Evolutionary conservation across 2,329 filamentous ascomycete species (phyloP), one percentile per base, ranked within the genome.

Genomic region (Tolypocladium guangdongense): DNA sequence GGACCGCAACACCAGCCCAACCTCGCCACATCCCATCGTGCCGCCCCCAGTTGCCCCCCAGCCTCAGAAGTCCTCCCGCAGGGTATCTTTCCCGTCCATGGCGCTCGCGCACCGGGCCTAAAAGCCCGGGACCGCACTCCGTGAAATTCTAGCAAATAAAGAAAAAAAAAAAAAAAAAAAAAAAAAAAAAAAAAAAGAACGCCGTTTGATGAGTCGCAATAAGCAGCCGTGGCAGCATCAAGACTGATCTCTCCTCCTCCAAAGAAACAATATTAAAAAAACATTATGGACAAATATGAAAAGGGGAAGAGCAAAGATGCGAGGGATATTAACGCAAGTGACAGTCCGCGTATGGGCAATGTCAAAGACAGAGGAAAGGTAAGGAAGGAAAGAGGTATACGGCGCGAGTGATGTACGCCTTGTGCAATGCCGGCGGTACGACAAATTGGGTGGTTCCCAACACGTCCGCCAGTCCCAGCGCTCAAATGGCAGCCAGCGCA

Each of bases 151-250:
- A 39, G 36, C 14, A 30, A 20, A 20, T n/a, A n/a, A n/a, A n/a
- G n/a, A n/a, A n/a, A n/a, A n/a, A n/a, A n/a, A n/a, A n/a, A n/a
- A n/a, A n/a, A n/a, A n/a, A n/a, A n/a, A n/a, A n/a, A n/a, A n/a
- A n/a, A n/a, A n/a, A n/a, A n/a, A n/a, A n/a, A n/a, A n/a, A n/a
- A n/a, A n/a, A n/a, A n/a, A n/a, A n/a, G n/a, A 50, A 39, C 22
- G 20, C 48, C 22, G 33, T 38, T 4, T 10, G 5, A 22, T n/a
- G 2, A 47, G 18, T 27, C 27, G 24, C 10, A 14, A 41, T 14
- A 49, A 49, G 51, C 51, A 41, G 45, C 51, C 51, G 36, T 41
- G 36, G 51, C 45, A 36, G 36, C 51, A 52, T 52, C 51, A 49
- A 41, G 27, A 52, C 39, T 22, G 7, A 35, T n/a, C n/a, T n/a